phyloP scores from a whole-genome alignment of 2,329 filamentous ascomycete species.

The Xylaria sp. region DNA sequence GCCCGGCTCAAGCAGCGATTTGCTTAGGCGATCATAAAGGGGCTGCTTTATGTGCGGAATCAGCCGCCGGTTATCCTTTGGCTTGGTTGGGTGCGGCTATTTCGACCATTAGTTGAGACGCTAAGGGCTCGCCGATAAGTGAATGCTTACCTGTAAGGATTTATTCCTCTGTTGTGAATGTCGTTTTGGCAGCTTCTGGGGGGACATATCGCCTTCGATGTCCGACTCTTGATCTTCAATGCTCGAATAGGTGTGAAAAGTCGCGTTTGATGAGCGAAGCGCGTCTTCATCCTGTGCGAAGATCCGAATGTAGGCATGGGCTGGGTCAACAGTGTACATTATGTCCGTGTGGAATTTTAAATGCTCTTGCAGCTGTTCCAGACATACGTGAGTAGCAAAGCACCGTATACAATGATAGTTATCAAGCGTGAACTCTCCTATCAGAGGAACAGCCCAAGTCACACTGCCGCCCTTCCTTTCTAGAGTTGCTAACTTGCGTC shows the following conservation, averaged over 20 bases:
- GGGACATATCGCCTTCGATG: conserved; percentile 32
- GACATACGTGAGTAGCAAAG: conserved; percentile 52
- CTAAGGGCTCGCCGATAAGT: background rate
- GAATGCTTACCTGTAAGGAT: conserved; percentile 30
- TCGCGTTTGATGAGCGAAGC: conserved; percentile 32
- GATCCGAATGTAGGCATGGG: conserved; percentile 37
- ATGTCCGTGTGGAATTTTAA: conserved; percentile 55
- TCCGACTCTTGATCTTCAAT: conserved; percentile 39
- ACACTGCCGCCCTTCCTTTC: conserved; percentile 44
- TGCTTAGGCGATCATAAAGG: conserved; percentile 64
- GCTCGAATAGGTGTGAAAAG: conserved; percentile 29
- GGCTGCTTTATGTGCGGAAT: conserved; percentile 58
- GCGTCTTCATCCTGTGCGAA: conserved; percentile 36
- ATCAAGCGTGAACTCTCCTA: conserved; percentile 53
- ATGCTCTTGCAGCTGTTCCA: conserved; percentile 56
- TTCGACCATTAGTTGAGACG: conserved; percentile 19
- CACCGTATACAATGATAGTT: conserved; percentile 59
- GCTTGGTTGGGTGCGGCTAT: conserved; percentile 29
- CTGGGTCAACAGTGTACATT: conserved; percentile 47
- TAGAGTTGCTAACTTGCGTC: conserved; percentile 39
- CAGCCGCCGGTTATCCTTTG: conserved; percentile 44
- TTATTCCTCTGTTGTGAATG: conserved; percentile 27
- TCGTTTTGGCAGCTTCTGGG: conserved; percentile 32
- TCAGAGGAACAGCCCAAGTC: conserved; percentile 53
- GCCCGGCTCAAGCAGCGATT: conserved; percentile 56